Conservation (phyloP, 176 grass and related monocot genomes). For the Oryza glumipatula region DNA sequence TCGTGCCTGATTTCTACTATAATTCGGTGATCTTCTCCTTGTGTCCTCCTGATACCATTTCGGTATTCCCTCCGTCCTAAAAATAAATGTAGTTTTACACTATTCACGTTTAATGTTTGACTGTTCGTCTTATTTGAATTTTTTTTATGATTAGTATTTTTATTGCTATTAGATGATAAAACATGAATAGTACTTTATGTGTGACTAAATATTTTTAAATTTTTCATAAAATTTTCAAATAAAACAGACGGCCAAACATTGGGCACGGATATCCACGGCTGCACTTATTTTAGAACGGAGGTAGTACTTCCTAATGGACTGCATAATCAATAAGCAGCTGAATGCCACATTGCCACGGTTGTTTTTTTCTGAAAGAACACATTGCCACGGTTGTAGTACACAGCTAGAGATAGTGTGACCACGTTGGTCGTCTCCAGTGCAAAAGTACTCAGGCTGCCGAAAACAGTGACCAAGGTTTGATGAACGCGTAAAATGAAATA, state of each 20-base stretch:
- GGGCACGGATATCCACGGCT: too few species aligned
- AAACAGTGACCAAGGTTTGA: conserved; percentile 13
- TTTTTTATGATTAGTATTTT: too few species aligned
- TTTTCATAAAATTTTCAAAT: too few species aligned
- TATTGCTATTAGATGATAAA: too few species aligned
- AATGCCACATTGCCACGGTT: not conserved
- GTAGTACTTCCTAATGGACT: not conserved
- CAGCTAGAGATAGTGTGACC: not conserved
- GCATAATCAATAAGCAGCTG: not conserved
- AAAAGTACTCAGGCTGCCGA: not conserved
- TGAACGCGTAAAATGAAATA: too few species aligned
- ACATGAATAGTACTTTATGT: too few species aligned
- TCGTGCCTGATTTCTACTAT: not conserved
- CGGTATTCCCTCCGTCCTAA: not conserved
- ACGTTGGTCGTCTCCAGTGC: not conserved
- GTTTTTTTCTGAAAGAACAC: not conserved
- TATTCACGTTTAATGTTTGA: too few species aligned
- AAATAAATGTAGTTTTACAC: too few species aligned
- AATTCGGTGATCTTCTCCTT: not conserved
- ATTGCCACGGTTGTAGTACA: not conserved
- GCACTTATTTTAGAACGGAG: too few species aligned
- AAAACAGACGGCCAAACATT: too few species aligned
- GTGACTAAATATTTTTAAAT: too few species aligned
- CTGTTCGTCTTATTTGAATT: too few species aligned
- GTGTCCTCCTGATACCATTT: not conserved